Evolutionary conservation across 2,329 filamentous ascomycete species (phyloP).

Genomic region (Fusarium musae): DNA sequence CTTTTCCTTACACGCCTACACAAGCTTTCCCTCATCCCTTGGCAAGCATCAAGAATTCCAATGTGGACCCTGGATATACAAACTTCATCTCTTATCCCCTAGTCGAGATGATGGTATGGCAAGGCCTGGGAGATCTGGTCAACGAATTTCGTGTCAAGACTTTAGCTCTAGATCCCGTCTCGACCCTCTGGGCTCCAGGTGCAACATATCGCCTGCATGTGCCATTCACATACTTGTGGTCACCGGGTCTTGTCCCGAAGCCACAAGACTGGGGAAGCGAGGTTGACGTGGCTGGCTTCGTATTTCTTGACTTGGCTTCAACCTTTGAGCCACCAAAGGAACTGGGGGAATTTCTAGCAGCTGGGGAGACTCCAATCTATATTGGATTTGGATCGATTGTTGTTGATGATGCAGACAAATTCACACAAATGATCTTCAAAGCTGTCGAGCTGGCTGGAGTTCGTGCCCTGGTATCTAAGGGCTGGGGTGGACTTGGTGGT

Average conservation of each 20-base stretch:
- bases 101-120: slow-evolving; percentile 91
- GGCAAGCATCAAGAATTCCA: slow-evolving; percentile 77
- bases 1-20: slow-evolving; percentile 82
- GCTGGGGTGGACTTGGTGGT: slow-evolving; percentile 77
- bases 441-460: slow-evolving; percentile 74
- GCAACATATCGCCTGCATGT: slow-evolving; percentile 78
- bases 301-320: slow-evolving; percentile 77
- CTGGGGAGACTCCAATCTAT: slow-evolving; percentile 71
- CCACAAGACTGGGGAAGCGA: slow-evolving; percentile 75
- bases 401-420: slow-evolving; percentile 74
- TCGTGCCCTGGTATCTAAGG: slow-evolving; percentile 77
- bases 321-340: slow-evolving; percentile 67
- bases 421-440: slow-evolving; percentile 78
- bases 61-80: slow-evolving; percentile 76
- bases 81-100: slow-evolving; percentile 86
- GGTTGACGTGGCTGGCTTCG: slow-evolving; percentile 81
- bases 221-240: slow-evolving; percentile 80
- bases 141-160: slow-evolving; percentile 78
- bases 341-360: slow-evolving; percentile 65
- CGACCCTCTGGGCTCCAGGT: slow-evolving; percentile 80
- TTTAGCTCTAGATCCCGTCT: slow-evolving; percentile 77
- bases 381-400: slow-evolving; percentile 83
- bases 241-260: slow-evolving; percentile 72
- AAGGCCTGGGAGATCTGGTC: slow-evolving; percentile 83
- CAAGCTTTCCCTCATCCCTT: slow-evolving; percentile 81